Evolutionary conservation across 2,329 filamentous ascomycete genomes (phyloP).

Genomic region (Celoporthe dispersa): DNA sequence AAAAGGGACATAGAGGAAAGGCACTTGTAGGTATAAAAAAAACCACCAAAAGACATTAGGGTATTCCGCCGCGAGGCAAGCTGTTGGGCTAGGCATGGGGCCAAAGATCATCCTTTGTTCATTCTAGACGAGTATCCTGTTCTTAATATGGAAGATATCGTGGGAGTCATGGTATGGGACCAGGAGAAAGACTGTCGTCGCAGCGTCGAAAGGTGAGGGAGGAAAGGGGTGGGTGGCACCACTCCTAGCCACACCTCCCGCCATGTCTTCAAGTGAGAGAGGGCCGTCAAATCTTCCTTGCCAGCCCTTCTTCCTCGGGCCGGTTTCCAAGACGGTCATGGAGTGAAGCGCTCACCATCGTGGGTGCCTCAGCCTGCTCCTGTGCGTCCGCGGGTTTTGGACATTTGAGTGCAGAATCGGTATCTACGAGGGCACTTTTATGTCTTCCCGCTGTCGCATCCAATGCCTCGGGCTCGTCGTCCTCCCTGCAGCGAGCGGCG

Average conservation of each 20-base stretch:
- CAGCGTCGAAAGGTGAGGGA: not conserved
- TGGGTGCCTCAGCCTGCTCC: not conserved
- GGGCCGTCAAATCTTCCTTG: not conserved
- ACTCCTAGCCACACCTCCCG: not conserved
- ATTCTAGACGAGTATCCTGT: not conserved
- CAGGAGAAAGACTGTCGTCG: not conserved
- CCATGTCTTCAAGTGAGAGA: not conserved
- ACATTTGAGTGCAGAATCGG: too few relatives aligned
- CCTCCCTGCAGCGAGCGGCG: too few relatives aligned
- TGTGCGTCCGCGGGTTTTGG: not conserved
- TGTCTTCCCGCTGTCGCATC: too few relatives aligned
- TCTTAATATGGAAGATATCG: not conserved
- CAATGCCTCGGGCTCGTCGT: too few relatives aligned
- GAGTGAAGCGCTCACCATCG: not conserved
- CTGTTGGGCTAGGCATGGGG: not conserved
- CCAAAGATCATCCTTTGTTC: not conserved
- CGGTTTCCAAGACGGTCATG: not conserved
- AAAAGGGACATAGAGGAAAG: not conserved
- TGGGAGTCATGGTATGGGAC: not conserved
- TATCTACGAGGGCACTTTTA: too few relatives aligned
- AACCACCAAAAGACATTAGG: not conserved
- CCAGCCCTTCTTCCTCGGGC: not conserved
- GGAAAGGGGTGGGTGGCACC: not conserved
- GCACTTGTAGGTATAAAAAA: not conserved
- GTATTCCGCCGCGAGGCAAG: conserved; percentile 25